These are phyloP conservation scores for Phylloporus sp. DNA, from an alignment of 768 basidiomycete genomes.

Conservation along the genomic window DNA sequence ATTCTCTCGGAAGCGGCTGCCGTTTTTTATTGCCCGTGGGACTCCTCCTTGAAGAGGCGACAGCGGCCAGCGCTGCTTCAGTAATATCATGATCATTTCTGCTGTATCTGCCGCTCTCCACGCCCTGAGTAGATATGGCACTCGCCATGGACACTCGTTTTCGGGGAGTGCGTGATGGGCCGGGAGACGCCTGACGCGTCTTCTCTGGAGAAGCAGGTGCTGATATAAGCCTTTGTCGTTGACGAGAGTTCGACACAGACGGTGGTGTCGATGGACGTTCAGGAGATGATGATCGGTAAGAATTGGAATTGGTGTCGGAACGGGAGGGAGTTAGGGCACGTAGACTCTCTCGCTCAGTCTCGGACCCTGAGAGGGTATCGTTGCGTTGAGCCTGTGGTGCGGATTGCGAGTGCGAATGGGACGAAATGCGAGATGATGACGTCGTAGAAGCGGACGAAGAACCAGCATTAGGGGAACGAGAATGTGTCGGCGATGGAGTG, in stretches of 20 bases:
- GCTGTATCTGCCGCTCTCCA: conserved; percentile 21
- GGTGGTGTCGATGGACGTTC: conserved; percentile 37
- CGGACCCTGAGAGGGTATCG: conserved; percentile 63
- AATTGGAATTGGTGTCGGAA: conserved; percentile 27
- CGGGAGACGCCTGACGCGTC: conserved; percentile 35
- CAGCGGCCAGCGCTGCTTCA: conserved; percentile 55
- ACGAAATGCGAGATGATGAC: conserved; percentile 34
- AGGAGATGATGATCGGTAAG: conserved; percentile 36
- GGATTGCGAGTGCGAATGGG: conserved; percentile 29
- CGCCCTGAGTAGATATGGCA: conserved; percentile 26
- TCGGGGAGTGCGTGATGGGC: conserved; percentile 37
- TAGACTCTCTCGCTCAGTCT: conserved; percentile 69
- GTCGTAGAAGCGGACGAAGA: conserved; percentile 34
- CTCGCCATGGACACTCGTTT: conserved; percentile 39
- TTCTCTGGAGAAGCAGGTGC: conserved; percentile 45
- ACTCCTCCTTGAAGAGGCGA: conserved; percentile 52
- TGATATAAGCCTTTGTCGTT: conserved; percentile 43
- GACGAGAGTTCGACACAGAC: conserved; percentile 16
- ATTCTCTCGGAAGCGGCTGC: conserved; percentile 50
- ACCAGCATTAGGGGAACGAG: conserved; percentile 33
- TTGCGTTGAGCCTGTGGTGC: conserved; percentile 24
- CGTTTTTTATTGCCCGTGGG: conserved; percentile 39
- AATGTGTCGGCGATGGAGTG: conserved; percentile 50
- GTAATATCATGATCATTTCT: conserved; percentile 38
- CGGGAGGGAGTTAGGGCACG: conserved; percentile 31